Percentiles rank a stretch among this genome's conserved stretches.
Conservation (phyloP, 306 rosid species). For the Rubus parviflorus region DNA sequence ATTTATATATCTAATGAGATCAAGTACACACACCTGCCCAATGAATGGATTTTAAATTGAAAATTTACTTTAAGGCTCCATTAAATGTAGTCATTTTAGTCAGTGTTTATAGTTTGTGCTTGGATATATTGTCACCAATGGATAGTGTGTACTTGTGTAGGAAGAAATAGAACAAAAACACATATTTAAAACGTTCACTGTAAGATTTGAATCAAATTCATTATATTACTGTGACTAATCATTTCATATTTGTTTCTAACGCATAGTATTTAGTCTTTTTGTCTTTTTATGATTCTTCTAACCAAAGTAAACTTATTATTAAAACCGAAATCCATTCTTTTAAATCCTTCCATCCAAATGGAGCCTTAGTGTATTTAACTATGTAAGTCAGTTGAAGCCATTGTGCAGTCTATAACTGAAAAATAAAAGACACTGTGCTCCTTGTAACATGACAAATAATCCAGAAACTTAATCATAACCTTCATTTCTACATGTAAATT, state of each 20-base stretch:
- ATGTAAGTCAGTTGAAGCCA: neutral
- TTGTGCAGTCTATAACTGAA: neutral
- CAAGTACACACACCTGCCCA: neutral
- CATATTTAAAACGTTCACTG: neutral
- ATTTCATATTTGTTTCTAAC: neutral
- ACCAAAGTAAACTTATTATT: neutral
- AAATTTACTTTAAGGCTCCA: neutral
- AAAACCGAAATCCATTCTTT: neutral
- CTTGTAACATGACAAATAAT: conserved; percentile 2
- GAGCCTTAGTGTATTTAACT: neutral
- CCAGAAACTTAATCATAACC: neutral
- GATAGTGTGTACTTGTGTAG: neutral
- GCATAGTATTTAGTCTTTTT: neutral
- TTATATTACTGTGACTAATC: neutral
- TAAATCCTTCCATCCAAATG: neutral
- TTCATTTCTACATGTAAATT: neutral
- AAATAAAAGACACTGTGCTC: neutral
- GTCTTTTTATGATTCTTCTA: neutral
- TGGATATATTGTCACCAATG: neutral
- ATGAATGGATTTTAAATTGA: neutral
- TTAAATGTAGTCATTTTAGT: neutral
- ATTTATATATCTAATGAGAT: conserved; percentile 21
- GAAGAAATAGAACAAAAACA: neutral
- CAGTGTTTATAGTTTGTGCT: neutral
- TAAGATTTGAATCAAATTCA: neutral